phyloP scores from a whole-genome alignment of 352 stramenopile species.

The Phytopythium mirpurense region DNA sequence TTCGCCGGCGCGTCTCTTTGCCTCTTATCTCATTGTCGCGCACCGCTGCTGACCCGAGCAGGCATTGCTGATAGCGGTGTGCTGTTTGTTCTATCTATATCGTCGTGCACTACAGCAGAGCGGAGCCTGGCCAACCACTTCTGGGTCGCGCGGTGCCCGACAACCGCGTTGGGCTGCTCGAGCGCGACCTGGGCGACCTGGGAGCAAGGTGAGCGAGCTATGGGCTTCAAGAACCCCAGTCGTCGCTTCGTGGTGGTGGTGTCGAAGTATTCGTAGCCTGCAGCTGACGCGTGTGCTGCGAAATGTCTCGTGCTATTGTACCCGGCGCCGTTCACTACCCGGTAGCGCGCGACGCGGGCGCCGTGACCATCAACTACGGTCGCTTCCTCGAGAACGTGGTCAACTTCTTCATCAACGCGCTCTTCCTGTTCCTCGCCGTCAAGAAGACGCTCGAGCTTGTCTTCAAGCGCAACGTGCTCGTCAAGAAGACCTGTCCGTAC shows the following conservation, averaged over 20 bases:
- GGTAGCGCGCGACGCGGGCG: slow-evolving; percentile 46
- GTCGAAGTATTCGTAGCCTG: too few relatives aligned
- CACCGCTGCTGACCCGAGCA: too few relatives aligned
- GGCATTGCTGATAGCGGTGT: too few relatives aligned
- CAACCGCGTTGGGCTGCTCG: slow-evolving; percentile 23
- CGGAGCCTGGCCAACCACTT: slow-evolving; percentile 63
- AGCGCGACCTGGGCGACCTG: slow-evolving; percentile 55
- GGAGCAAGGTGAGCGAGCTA: slow-evolving; percentile 35
- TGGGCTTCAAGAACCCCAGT: too few relatives aligned
- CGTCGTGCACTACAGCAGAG: too few relatives aligned
- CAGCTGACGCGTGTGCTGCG: too few relatives aligned
- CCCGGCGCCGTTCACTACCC: too few relatives aligned
- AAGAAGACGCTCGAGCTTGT: slow-evolving; percentile 66
- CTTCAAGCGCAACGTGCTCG: slow-evolving; percentile 54
- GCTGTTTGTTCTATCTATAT: too few relatives aligned
- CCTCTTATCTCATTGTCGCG: background rate
- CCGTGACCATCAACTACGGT: slow-evolving; percentile 67
- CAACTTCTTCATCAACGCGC: slow-evolving; percentile 68
- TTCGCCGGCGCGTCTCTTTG: slow-evolving; percentile 33
- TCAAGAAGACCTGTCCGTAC: slow-evolving; percentile 59
- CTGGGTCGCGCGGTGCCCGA: slow-evolving; percentile 44
- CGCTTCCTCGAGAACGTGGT: slow-evolving; percentile 64
- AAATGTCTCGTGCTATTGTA: too few relatives aligned
- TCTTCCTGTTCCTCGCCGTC: slow-evolving; percentile 68
- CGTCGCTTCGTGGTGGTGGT: too few relatives aligned